Evolutionary conservation across 176 grass and related monocot species (phyloP).

Genomic region (Carex kokanica): DNA sequence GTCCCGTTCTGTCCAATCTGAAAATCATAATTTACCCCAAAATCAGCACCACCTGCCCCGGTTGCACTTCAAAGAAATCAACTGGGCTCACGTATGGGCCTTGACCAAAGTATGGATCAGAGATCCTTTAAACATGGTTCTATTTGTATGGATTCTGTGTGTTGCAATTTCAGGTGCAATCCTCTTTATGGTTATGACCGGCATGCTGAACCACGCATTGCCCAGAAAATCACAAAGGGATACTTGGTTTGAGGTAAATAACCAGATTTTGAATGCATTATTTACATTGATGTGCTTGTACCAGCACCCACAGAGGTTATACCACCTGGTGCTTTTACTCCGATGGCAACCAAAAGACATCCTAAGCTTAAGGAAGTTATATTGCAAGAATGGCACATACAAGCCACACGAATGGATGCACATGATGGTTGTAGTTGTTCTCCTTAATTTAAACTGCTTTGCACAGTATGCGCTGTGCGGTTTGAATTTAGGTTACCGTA

Average conservation of each 20-base stretch:
- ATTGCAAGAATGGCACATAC: conserved; percentile 55
- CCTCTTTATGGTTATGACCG: conserved; percentile 61
- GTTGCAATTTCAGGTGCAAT: conserved; percentile 56
- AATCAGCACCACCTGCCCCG: conserved; percentile 30
- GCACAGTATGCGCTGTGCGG: conserved; percentile 55
- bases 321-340: conserved; percentile 55
- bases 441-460: conserved; percentile 72
- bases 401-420: conserved; percentile 53
- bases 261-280: conserved; percentile 81
- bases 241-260: conserved; percentile 85
- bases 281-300: conserved; percentile 93
- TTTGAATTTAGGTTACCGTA: conserved; percentile 64
- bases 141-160: conserved; percentile 70
- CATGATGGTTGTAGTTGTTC: conserved; percentile 56
- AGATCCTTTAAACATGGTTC: conserved; percentile 72
- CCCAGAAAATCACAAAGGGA: conserved; percentile 53
- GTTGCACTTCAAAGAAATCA: conserved; percentile 52
- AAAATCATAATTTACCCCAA: conserved; percentile 38
- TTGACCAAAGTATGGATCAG: conserved; percentile 54
- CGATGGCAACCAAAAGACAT: conserved; percentile 46
- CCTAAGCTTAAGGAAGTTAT: conserved; percentile 49
- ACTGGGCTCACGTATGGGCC: conserved; percentile 48
- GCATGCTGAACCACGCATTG: conserved; percentile 52
- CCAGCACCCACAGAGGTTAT: conserved; percentile 60
- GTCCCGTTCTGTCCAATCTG: conserved; percentile 68